Base-by-base conservation (phyloP, 2,329 filamentous ascomycete species). In the Hypoxylon sp. region DNA sequence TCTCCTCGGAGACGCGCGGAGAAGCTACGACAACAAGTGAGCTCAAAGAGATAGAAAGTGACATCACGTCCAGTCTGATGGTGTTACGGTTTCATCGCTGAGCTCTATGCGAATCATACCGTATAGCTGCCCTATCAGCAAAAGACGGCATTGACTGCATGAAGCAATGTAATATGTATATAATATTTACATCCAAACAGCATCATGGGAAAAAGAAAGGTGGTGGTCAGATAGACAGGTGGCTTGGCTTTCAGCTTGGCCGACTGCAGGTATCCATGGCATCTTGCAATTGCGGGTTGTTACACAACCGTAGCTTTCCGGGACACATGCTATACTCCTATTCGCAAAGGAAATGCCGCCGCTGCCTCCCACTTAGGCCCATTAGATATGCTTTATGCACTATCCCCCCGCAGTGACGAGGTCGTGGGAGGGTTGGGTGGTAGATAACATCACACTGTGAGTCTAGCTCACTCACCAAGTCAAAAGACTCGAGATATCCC, bases 281-380 rank as follows among this genome's bases (percentile, higher is more conserved):
- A 31, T 2, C 17, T 31, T 33, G 14, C 22, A 17, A 31, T 56
- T 25, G 13, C 14, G 13, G 10, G 25, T 2, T 6, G 37, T 46
- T 31, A 33, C 37, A 42, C 27, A 31, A 20, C 40, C 10, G n/a
- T 6, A 33, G 2, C n/a, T 46, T 46, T 14, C 54, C 51, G 10
- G 37, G 20, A 5, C n/a, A 7, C 40, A 13, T 57, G 40, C 35
- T 42, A 42, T 17, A 37, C 27, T n/a, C 33, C n/a, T 46, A 46
- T 58, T 35, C 42, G 42, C 27, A 49, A 35, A 4, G 31, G 31
- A 37, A 49, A 8, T 46, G 54, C 49, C 30, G 51, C 6, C n/a
- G 17, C 22, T 22, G 25, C 42, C 11, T 37, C 20, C 13, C 2
- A 2, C 7, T 55, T 17, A 2, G 25, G 27, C n/a, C 8, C 17